Evolutionary conservation across 345 rosid species (phyloP), one percentile per base, ranked within the genome.

Genomic region (Erysimum cheiranthoides): DNA sequence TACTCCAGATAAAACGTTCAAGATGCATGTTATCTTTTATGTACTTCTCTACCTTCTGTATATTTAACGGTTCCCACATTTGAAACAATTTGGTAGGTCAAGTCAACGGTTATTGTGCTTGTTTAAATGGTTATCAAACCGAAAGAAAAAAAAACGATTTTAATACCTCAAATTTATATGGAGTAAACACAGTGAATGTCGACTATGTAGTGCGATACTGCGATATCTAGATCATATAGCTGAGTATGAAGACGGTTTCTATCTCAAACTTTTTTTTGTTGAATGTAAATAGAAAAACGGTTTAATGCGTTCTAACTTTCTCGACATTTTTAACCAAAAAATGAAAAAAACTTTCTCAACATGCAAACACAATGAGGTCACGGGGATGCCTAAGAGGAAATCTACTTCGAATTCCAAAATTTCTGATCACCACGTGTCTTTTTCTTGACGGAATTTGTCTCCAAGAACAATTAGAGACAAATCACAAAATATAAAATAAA

Each of bases 361-460:
- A 9, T 58, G 62, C 40, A 64, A 64, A 64, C 38, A 53, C 61
- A 67, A 30, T 6, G 6, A 39, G 69, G 27, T 75, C 79, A 75
- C 69, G 79, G 13, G 68, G 10, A 30, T 30, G 47, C 21, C 54
- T 68, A 59, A 30, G 28, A 17, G 50, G 36, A 68, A 60, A 59
- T 42, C 53, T 32, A 67, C 32, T n/a, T 66, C 9, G 38, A 40
- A 40, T 52, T 49, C 31, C 47, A 16, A 51, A 51, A 31, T 4
- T 47, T 51, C 5, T 60, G n/a, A n/a, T n/a, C 42, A 30, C 17
- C 70, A 69, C 8, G 18, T 51, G 74, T 68, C 69, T 10, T 31
- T 17, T 31, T 38, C 34, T 46, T 59, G 12, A 49, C 14, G 10
- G 50, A 51, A 51, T 61, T 31, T 10, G 9, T 59, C 28, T 59